phyloP scores from a whole-genome alignment of 2,329 filamentous ascomycete genomes.

The Malbranchea zuffiana region DNA sequence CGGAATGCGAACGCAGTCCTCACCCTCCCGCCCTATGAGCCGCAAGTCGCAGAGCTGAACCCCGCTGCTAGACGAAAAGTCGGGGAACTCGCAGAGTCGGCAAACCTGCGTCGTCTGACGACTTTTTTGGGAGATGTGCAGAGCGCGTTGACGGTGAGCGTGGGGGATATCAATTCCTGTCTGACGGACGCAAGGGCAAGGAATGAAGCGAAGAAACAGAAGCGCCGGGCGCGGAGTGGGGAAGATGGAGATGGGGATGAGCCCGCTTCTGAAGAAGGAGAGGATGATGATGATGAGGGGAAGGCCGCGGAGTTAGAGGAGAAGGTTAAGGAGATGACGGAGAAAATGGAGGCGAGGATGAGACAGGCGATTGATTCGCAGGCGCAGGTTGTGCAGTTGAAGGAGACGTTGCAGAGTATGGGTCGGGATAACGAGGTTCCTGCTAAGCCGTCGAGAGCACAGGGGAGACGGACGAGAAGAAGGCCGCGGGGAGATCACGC shows the following conservation, averaged over 20 bases:
- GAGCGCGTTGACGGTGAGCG: constrained; percentile 38
- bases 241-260: background rate
- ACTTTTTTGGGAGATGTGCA: constrained; percentile 39
- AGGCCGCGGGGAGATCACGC: constrained; percentile 26
- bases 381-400: constrained; percentile 36
- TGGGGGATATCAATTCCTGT: constrained; percentile 47
- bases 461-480: constrained; percentile 26
- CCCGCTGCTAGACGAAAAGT: constrained; percentile 37
- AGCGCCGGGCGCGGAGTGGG: constrained; percentile 13
- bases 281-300: constrained; percentile 29
- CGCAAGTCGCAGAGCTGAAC: constrained; percentile 43
- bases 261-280: constrained; percentile 13
- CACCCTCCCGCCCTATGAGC: constrained; percentile 42
- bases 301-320: constrained; percentile 34
- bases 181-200: constrained; percentile 32
- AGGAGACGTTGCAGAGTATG: constrained; percentile 36
- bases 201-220: constrained; percentile 29
- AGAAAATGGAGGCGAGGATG: constrained; percentile 47
- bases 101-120: constrained; percentile 37
- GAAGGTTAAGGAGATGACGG: constrained; percentile 43
- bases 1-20: background rate
- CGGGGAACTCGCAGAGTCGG: constrained; percentile 32
- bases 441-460: constrained; percentile 19
- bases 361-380: constrained; percentile 48
- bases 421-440: constrained; percentile 25